These are phyloP conservation scores for Centaurea solstitialis DNA, from an alignment of 129 eudicot genomes.

Conservation along the genomic window DNA sequence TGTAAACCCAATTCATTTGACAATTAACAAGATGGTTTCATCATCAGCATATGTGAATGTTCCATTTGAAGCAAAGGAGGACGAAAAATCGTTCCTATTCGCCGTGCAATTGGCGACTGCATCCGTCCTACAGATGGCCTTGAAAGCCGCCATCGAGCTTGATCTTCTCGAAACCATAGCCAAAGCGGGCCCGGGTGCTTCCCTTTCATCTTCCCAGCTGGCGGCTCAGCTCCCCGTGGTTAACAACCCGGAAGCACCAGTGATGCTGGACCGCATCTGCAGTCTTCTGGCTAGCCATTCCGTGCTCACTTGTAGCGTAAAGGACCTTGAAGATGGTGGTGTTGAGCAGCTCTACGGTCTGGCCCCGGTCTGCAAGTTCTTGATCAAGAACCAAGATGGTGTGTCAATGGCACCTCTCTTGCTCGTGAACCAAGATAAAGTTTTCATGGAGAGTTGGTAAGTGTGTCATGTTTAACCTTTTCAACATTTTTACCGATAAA, in stretches of 20 bases:
- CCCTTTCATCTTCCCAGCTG: constrained; percentile 24
- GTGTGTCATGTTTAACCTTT: no score
- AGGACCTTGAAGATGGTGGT: constrained; percentile 38
- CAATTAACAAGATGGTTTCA: constrained; percentile 31
- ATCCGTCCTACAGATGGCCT: constrained; percentile 38
- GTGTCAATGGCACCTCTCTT: constrained; percentile 70
- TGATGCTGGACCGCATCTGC: constrained; percentile 38
- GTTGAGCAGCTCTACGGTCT: constrained; percentile 74
- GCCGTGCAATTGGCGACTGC: constrained; percentile 37
- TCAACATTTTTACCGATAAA: no score
- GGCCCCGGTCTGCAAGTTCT: constrained; percentile 83
- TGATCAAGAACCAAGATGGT: constrained; percentile 80
- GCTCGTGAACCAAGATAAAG: constrained; percentile 87
- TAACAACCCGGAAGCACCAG: constrained; percentile 38
- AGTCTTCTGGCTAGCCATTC: constrained; percentile 40
- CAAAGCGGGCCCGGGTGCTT: constrained; percentile 34
- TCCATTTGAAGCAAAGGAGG: constrained; percentile 7
- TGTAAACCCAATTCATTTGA: not conserved
- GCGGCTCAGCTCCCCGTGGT: constrained; percentile 31
- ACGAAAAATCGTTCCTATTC: constrained; percentile 34
- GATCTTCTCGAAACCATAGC: constrained; percentile 40
- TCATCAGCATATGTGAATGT: not conserved
- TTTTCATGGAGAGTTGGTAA: constrained; percentile 86
- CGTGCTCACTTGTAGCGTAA: constrained; percentile 41
- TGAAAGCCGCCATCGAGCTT: constrained; percentile 45